Evolutionary conservation across 805 yeast species (phyloP), one percentile per base, ranked within the genome.

Genomic region (Wickerhamiella alocasiicola): DNA sequence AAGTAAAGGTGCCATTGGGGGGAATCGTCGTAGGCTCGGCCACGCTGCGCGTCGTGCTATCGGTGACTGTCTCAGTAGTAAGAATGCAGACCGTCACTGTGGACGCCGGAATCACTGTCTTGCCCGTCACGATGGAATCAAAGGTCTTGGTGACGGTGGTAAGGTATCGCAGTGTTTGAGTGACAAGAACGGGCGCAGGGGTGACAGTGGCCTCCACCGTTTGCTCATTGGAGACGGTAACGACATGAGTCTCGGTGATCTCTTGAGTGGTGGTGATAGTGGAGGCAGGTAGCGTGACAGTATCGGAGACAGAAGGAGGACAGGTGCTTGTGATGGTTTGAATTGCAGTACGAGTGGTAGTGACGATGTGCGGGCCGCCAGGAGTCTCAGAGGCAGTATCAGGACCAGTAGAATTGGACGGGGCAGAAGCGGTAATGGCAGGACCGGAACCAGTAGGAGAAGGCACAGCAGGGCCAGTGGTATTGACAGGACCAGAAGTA

Each of bases 221-320:
- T 16, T 46, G 31, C 3, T 27, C 36, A 24, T 43, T 17, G 21
- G 39, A 19, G 15, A 21, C 29, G 15, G 37, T 28, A 13, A 31
- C 29, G 5, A 31, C 21, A 9, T 9, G 9, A 7, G 33, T 28
- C 13, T 30, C 43, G 18, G 42, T 37, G 4, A 29, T 29, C 5
- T 11, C 28, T 15, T 21, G 7, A 12, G 41, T 37, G 11, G 31
- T 29, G 3, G 34, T 29, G 18, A 28, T 37, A 5, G 17, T 6
- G 9, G 41, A 37, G 12, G 28, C 41, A 21, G 41, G 41, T 9
- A 37, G 23, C 13, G 41, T 37, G 11, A 37, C 23, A 9, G 41
- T 37, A n/a, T 29, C 35, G 3, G 34, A 29, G 28, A 20, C 32
- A 16, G 23, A 20, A 16, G 41, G 35, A 15, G 41, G 29, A 19